Evolutionary conservation across 192 early-diverging fungal species (phyloP).

Genomic region (Diversispora eburnea): DNA sequence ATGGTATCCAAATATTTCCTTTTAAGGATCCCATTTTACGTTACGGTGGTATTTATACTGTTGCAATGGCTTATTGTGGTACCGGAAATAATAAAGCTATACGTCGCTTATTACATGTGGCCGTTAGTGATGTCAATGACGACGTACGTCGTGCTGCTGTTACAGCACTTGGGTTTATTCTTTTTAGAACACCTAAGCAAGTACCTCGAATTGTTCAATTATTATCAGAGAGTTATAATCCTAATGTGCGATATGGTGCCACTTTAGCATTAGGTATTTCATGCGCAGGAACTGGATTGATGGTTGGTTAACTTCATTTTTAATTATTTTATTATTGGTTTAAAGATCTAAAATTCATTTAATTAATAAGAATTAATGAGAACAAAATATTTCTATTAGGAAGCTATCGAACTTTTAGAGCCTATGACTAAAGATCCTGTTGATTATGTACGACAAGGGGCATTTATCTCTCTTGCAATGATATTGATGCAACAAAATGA

Average conservation of each 20-base stretch:
- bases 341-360: no score
- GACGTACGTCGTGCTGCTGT: constrained; percentile 99
- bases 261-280: constrained; percentile 95
- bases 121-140: constrained; percentile 97
- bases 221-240: constrained; percentile 96
- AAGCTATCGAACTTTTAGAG: constrained; percentile 90
- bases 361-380: no score
- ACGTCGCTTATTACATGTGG: constrained; percentile 88
- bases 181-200: constrained; percentile 89
- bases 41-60: constrained; percentile 94
- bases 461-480: constrained; percentile 91
- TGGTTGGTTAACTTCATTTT: constrained; percentile 30
- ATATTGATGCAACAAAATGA: constrained; percentile 97
- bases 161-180: constrained; percentile 91
- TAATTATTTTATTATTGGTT: neutral
- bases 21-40: constrained; percentile 83
- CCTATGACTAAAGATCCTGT: constrained; percentile 97
- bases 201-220: constrained; percentile 98
- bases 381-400: constrained; percentile 36
- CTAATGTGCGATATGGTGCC: constrained; percentile 96
- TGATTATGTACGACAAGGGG: constrained; percentile 97
- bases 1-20: neutral
- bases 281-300: constrained; percentile 90
- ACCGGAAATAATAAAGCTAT: constrained; percentile 98
- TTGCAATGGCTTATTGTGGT: constrained; percentile 97